These are phyloP conservation scores for Coemansia sp. DNA, from an alignment of 192 early-diverging fungal genomes.

Conservation along the genomic window DNA sequence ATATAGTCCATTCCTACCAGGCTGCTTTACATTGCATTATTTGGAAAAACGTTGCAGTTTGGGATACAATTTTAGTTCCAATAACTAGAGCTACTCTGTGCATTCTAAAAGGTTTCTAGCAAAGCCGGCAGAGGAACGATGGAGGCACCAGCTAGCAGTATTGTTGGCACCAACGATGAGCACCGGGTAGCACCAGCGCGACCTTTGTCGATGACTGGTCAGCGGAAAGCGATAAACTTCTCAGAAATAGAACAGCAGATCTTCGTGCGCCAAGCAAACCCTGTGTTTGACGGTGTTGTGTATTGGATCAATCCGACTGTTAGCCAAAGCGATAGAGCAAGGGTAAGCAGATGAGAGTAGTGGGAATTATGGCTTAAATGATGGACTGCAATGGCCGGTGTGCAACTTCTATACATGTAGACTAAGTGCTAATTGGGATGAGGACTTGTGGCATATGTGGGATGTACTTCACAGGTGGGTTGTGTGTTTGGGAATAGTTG, in stretches of 20 bases:
- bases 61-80: background rate
- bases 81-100: background rate
- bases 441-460: background rate
- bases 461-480: background rate
- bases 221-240: conserved; percentile 1
- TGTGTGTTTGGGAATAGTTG: conserved; percentile 17
- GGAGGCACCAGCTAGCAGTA: background rate
- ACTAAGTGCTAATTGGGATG: background rate
- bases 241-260: conserved; percentile 28
- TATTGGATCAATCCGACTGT: conserved; percentile 47
- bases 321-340: conserved; percentile 11
- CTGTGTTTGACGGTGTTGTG: conserved; percentile 38
- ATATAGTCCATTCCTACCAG: background rate
- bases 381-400: background rate
- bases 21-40: too few relatives aligned
- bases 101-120: background rate
- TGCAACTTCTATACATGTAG: background rate
- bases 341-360: conserved; percentile 19
- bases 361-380: background rate
- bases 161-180: background rate
- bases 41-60: background rate
- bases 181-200: background rate
- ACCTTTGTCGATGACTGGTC: background rate
- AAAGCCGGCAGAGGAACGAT: background rate
- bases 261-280: conserved; percentile 33